Conservation (phyloP, 2,329 filamentous ascomycete genomes). For the Hyphodiscus sp. region DNA sequence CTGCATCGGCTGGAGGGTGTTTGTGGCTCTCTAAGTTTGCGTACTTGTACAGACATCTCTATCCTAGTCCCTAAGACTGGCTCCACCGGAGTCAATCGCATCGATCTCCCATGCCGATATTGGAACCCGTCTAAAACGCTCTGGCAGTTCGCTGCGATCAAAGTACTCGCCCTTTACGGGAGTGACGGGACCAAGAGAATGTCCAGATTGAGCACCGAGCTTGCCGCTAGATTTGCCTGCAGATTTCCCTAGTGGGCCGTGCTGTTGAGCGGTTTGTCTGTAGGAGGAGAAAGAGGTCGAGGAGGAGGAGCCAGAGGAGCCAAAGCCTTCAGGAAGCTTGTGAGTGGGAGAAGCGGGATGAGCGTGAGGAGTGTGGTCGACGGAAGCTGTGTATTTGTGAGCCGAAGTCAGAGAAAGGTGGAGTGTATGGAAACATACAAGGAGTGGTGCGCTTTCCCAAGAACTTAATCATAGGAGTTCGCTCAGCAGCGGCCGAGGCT, state of each 20-base stretch:
- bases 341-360: conserved; percentile 50
- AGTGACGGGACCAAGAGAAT: conserved; percentile 64
- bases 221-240: conserved; percentile 11
- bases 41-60: background rate
- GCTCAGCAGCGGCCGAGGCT: conserved; percentile 29
- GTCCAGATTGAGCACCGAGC: conserved; percentile 41
- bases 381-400: conserved; percentile 35
- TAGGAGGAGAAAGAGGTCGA: conserved; percentile 50
- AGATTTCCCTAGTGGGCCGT: conserved; percentile 44
- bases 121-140: conserved; percentile 69
- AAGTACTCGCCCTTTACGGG: conserved; percentile 73
- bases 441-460: conserved; percentile 35
- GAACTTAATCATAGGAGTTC: conserved; percentile 37
- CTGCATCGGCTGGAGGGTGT: background rate
- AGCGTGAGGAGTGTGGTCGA: conserved; percentile 51
- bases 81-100: conserved; percentile 89
- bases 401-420: background rate
- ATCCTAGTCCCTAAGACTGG: conserved; percentile 46
- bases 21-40: background rate
- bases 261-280: conserved; percentile 51
- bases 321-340: conserved; percentile 50
- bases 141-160: conserved; percentile 81
- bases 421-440: conserved; percentile 24
- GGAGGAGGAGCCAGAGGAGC: conserved; percentile 30
- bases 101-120: conserved; percentile 85